Percentiles rank a stretch among this genome's conserved stretches.
Evolutionary conservation across 352 stramenopile genomes (phyloP).

Genomic region (Poterioochromonas sp.): DNA sequence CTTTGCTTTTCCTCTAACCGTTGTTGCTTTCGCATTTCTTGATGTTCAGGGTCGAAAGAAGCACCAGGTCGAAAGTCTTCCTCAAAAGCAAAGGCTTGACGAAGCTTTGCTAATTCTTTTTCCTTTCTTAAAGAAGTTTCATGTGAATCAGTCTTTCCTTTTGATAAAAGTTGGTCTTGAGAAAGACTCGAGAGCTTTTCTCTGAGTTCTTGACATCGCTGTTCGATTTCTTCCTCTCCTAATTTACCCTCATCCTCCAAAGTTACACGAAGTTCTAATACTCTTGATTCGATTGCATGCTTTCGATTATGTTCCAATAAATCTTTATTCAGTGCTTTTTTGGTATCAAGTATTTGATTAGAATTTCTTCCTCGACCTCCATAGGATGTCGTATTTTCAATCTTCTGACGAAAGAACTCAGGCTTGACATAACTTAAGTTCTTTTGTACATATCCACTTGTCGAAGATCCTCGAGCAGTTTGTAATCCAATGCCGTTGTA

Average conservation of each 20-base stretch:
- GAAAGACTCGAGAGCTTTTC: not conserved
- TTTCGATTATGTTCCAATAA: slow-evolving; percentile 32
- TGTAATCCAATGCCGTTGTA: slow-evolving; percentile 35
- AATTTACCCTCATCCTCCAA: slow-evolving; percentile 6
- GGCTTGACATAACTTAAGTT: slow-evolving; percentile 28
- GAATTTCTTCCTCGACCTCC: not conserved
- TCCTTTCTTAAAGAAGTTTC: not conserved
- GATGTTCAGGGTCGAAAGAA: not conserved
- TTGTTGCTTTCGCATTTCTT: not conserved
- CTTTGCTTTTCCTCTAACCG: not conserved
- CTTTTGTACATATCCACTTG: slow-evolving; percentile 26
- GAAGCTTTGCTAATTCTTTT: not conserved
- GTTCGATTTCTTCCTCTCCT: not conserved
- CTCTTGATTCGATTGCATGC: slow-evolving; percentile 22
- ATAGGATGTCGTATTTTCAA: not conserved
- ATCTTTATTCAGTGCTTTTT: not conserved
- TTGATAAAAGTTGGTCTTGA: not conserved
- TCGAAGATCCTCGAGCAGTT: slow-evolving; percentile 25
- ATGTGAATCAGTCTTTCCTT: slow-evolving; percentile 15
- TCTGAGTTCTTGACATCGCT: not conserved
- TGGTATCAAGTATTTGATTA: not conserved
- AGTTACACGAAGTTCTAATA: slow-evolving; percentile 14
- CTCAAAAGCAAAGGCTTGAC: slow-evolving; percentile 20
- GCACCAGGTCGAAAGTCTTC: slow-evolving; percentile 17
- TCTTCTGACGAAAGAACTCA: slow-evolving; percentile 34